Evolutionary conservation across 2,329 filamentous ascomycete genomes (phyloP).

Genomic region (Ophiostoma triangulosporum): DNA sequence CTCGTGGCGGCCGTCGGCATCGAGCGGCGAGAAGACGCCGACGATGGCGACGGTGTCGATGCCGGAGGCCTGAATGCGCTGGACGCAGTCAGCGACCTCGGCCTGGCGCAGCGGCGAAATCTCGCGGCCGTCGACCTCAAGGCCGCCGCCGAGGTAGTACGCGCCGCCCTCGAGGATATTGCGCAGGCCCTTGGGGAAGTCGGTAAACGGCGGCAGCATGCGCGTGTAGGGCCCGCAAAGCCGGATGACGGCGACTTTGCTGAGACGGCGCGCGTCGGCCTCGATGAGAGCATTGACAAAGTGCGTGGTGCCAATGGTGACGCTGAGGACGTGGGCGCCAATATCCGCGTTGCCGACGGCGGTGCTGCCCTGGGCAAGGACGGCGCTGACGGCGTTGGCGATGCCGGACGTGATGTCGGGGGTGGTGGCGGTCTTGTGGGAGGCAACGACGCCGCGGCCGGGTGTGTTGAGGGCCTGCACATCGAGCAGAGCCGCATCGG

Average conservation of each 20-base stretch:
- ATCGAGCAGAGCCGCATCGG: conserved; percentile 17
- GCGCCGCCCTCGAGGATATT: conserved; percentile 31
- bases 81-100: conserved; percentile 18
- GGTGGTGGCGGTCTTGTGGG: conserved; percentile 21
- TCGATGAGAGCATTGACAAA: conserved; percentile 2
- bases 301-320: conserved; percentile 14
- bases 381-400: conserved; percentile 9
- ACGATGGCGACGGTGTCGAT: conserved; percentile 37
- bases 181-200: conserved; percentile 14
- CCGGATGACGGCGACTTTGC: conserved; percentile 19
- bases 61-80: conserved; percentile 15
- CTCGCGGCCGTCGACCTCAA: conserved; percentile 36
- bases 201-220: neutral
- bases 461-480: conserved; percentile 6
- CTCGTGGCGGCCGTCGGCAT: conserved; percentile 38
- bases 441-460: conserved; percentile 16
- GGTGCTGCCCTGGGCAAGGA: conserved; percentile 3
- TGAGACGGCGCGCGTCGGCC: conserved; percentile 15
- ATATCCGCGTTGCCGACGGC: neutral
- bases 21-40: conserved; percentile 45
- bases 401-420: conserved; percentile 13
- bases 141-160: conserved; percentile 34
- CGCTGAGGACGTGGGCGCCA: conserved; percentile 7
- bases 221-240: conserved; percentile 16
- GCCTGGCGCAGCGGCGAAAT: conserved; percentile 30